Evolutionary conservation across 768 basidiomycete species (phyloP).

Genomic region (Galerina marginata): DNA sequence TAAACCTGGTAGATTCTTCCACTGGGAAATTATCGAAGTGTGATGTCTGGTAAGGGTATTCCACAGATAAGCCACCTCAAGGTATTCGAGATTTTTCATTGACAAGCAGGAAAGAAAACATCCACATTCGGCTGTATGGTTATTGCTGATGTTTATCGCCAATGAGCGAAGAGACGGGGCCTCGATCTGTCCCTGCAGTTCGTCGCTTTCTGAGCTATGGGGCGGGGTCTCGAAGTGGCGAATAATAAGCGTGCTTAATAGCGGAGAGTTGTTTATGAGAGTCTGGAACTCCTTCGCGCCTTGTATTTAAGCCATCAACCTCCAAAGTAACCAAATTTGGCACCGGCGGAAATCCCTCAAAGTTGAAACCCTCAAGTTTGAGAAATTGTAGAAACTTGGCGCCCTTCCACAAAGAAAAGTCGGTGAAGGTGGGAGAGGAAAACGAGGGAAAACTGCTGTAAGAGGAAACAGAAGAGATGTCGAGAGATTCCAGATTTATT

Average conservation of each 20-base stretch:
- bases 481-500: not conserved
- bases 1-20: slow-evolving; percentile 13
- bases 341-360: slow-evolving; percentile 14
- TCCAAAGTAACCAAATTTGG: slow-evolving; percentile 22
- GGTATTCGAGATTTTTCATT: slow-evolving; percentile 35
- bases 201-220: not conserved
- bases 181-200: slow-evolving; percentile 13
- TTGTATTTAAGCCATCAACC: slow-evolving; percentile 20
- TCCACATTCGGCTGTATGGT: slow-evolving; percentile 17
- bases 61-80: slow-evolving; percentile 28
- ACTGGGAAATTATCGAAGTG: slow-evolving; percentile 7
- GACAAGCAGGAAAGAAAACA: slow-evolving; percentile 28
- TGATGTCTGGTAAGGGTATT: slow-evolving; percentile 13
- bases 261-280: slow-evolving; percentile 21
- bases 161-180: slow-evolving; percentile 28
- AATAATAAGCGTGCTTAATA: slow-evolving; percentile 21
- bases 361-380: slow-evolving; percentile 18
- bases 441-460: not conserved
- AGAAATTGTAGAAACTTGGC: slow-evolving; percentile 13
- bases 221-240: slow-evolving; percentile 10
- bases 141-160: slow-evolving; percentile 26
- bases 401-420: not conserved
- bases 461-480: not conserved
- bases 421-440: not conserved
- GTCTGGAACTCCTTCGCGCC: slow-evolving; percentile 19